Base-by-base conservation (phyloP, 1,139 yeast species). In the Suhomyces chickasaworum region DNA sequence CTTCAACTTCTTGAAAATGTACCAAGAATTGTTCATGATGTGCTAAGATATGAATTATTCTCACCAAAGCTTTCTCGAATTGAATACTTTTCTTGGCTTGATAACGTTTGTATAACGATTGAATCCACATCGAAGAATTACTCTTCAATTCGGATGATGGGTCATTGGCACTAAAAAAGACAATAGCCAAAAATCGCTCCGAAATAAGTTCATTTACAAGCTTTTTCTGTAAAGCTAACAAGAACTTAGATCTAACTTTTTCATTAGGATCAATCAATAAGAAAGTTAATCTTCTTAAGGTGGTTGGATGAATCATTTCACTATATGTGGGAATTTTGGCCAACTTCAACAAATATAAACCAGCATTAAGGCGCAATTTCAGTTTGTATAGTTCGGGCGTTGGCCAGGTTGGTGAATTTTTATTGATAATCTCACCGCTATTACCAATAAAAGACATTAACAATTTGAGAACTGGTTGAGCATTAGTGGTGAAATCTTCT, bases 131-230 rank as follows among this genome's bases (percentile, higher is more conserved):
- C 21, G 74, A 71, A 0, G 81, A 77, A 39, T 78, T 78, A 1
- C 66, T 64, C 52, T 74, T 79, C 39, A 88, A 60, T 2, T 68
- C 68, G 3, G 56, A 56, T 34, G 79, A 75, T 0, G 93, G 90
- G 57, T 91, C 97, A 58, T 81, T 83, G 0, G 95, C 95, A 55
- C 80, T 74, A 61, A 88, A 85, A 59, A 86, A 89, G 1, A 87
- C 69, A 16, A 89, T 62, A 0, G 89, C 81, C 37, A 87, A 60
- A 57, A 83, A 89, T 50, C 83, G 76, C 45, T 83, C 85, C 0
- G 95, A 80, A 3, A 89, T 73, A 8, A 63, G 54, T 46, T 77
- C 82, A 33, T 69, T 63, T 15, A 84, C 75, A 42, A 89, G 66
- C 43, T 75, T 71, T 37, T 73, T 71, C 49, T 83, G 81, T 48